Evolutionary conservation across 495 filamentous ascomycete genomes (phyloP).

Genomic region (Cenococcum geophilum): DNA sequence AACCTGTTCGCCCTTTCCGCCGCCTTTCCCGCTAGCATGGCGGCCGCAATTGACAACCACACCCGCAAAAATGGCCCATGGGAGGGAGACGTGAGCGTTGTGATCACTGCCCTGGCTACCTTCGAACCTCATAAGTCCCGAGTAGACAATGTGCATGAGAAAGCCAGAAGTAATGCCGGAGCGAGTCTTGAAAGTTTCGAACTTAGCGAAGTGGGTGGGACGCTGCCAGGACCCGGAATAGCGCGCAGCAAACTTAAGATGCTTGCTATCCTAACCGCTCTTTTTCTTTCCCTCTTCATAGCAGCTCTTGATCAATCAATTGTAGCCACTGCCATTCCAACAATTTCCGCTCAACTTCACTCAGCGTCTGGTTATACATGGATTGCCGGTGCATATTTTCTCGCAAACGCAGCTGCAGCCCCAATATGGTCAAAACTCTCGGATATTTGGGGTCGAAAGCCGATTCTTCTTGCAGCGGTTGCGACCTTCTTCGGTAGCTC

Average conservation of each 20-base stretch:
- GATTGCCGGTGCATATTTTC: constrained; percentile 61
- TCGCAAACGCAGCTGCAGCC: constrained; percentile 49
- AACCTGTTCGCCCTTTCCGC: too few relatives aligned
- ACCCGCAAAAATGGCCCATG: too few relatives aligned
- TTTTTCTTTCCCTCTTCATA: constrained; percentile 45
- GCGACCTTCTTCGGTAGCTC: constrained; percentile 38
- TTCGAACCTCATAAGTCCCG: neutral
- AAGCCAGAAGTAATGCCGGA: neutral
- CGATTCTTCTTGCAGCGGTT: constrained; percentile 46
- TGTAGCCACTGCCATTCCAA: constrained; percentile 53
- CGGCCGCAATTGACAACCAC: too few relatives aligned
- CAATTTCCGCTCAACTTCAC: constrained; percentile 51
- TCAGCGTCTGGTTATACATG: constrained; percentile 57
- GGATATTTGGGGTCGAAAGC: constrained; percentile 58
- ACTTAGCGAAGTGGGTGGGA: neutral
- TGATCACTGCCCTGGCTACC: neutral
- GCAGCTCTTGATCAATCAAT: constrained; percentile 61
- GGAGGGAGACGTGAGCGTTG: too few relatives aligned
- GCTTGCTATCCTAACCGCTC: constrained; percentile 1
- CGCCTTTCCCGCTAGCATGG: too few relatives aligned
- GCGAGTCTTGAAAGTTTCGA: neutral
- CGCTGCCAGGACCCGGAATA: neutral
- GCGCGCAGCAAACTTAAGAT: neutral
- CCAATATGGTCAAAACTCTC: constrained; percentile 54
- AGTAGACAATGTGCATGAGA: neutral